These are phyloP conservation scores for Pleodorina starrii DNA, from an alignment of 139 green algal genomes.

Conservation along the genomic window DNA sequence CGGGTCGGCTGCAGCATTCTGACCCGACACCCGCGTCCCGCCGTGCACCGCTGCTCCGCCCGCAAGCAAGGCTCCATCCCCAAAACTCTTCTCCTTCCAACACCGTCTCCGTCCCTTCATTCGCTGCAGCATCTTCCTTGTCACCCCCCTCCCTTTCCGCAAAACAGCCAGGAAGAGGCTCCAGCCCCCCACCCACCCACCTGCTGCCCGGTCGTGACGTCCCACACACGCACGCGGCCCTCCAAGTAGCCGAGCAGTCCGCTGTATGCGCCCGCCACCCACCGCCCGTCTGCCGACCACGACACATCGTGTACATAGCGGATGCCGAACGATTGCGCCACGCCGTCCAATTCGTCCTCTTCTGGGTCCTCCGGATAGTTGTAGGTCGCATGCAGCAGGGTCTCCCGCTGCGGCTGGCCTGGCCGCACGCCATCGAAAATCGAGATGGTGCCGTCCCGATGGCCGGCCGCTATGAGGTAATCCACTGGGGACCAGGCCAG, in stretches of 20 bases:
- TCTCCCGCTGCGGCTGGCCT: not conserved
- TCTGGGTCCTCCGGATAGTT: not conserved
- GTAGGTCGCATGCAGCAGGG: not conserved
- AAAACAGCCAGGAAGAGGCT: too few species aligned
- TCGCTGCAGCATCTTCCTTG: too few species aligned
- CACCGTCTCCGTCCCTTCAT: too few species aligned
- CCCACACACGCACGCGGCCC: conserved; percentile 6
- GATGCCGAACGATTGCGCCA: too few species aligned
- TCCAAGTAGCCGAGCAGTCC: not conserved
- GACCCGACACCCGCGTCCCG: too few species aligned
- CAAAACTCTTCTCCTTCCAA: too few species aligned
- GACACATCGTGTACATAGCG: conserved; percentile 1
- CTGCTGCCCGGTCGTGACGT: not conserved
- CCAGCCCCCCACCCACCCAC: too few species aligned
- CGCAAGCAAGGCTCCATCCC: too few species aligned
- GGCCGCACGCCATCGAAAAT: conserved; percentile 1
- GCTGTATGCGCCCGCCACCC: conserved; percentile 22
- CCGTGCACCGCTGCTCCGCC: too few species aligned
- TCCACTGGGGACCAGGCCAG: not conserved
- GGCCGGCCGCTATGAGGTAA: conserved; percentile 1
- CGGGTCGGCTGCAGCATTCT: too few species aligned
- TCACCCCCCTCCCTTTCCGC: too few species aligned
- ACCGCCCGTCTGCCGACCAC: conserved; percentile 5
- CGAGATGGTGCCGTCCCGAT: not conserved
- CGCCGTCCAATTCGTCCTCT: too few species aligned